These are phyloP conservation scores for Fusarium irregulare DNA, from an alignment of 2,329 filamentous ascomycete species.

Conservation along the genomic window DNA sequence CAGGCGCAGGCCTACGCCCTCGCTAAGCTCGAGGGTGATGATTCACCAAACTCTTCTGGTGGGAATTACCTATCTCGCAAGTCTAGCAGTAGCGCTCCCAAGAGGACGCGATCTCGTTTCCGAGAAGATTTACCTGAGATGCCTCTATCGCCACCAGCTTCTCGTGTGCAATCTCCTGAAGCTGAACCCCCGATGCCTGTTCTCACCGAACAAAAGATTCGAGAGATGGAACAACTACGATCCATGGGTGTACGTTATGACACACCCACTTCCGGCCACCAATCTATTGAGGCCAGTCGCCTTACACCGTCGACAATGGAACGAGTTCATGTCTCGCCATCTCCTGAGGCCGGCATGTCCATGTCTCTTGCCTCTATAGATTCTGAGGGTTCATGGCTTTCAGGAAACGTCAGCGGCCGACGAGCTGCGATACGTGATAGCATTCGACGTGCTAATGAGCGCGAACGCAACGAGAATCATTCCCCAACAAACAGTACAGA, in stretches of 20 bases:
- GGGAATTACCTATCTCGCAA: slow-evolving; percentile 49
- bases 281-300: slow-evolving; percentile 49
- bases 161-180: slow-evolving; percentile 82
- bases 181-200: slow-evolving; percentile 59
- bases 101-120: slow-evolving; percentile 89
- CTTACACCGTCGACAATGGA: slow-evolving; percentile 41
- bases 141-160: slow-evolving; percentile 86
- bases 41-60: slow-evolving; percentile 34
- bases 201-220: slow-evolving; percentile 45
- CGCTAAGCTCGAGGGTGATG: slow-evolving; percentile 52
- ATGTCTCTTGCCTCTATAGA: slow-evolving; percentile 94
- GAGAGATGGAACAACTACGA: slow-evolving; percentile 43
- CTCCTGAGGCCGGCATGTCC: slow-evolving; percentile 74
- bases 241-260: slow-evolving; percentile 55
- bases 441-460: slow-evolving; percentile 49
- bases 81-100: slow-evolving; percentile 65
- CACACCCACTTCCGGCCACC: slow-evolving; percentile 59
- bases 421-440: slow-evolving; percentile 60
- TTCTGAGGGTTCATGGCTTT: slow-evolving; percentile 96
- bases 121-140: slow-evolving; percentile 91
- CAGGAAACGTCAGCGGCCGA: slow-evolving; percentile 71
- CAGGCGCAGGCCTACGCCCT: slow-evolving; percentile 50
- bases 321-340: slow-evolving; percentile 49
- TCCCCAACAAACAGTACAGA: slow-evolving; percentile 61
- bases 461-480: slow-evolving; percentile 45